Base-by-base conservation (phyloP, 2,329 filamentous ascomycete species). In the Thelonectria discophora region DNA sequence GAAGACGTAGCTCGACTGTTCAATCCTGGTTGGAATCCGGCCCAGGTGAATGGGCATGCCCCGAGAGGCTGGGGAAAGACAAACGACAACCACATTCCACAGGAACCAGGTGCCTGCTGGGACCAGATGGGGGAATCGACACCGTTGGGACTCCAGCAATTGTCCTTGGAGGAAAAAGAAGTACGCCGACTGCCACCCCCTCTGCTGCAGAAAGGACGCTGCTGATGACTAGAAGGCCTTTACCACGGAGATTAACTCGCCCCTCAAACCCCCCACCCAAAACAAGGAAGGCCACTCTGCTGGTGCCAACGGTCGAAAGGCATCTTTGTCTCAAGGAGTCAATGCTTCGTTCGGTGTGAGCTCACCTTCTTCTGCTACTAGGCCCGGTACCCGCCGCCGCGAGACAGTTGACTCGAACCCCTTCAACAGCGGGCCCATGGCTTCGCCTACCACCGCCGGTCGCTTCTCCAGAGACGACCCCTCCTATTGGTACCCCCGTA, bases 71-170 rank as follows among this genome's bases (percentile, higher is more conserved):
- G 93, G 93, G 91, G 91, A 53, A 93, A 94, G 76, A 84, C 83
- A 68, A 86, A 86, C 60, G 93, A 97, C 66, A 85, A 85, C 61
- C 90, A 93, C 65, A 82, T 85, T 65, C 88, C 88, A 60, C 87
- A 91, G 72, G 93, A 94, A 46, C 92, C 94, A n/a, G 93, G 95
- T 65, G 87, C 94, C 43, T 98, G 94, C 76, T 99, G 94, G 95
- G 92, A 97, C 73, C 79, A 85, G 60, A 84, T 85, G 62, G 93
- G 91, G 21, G 84, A 85, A 55, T 83, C 88, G 46, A 84, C 86
- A 65, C 93, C 94, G 7, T 81, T 97, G 66, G 88, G 88, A 30
- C 76, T 97, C 66, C 83, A 87, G 64, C 88, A 91, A 45, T 88
- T 97, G 86, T 82, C 84, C 1, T 65, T 77, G 5, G 84, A 87